Base-by-base conservation (phyloP, 2,329 filamentous ascomycete species). In the Aspergillus clavatus region DNA sequence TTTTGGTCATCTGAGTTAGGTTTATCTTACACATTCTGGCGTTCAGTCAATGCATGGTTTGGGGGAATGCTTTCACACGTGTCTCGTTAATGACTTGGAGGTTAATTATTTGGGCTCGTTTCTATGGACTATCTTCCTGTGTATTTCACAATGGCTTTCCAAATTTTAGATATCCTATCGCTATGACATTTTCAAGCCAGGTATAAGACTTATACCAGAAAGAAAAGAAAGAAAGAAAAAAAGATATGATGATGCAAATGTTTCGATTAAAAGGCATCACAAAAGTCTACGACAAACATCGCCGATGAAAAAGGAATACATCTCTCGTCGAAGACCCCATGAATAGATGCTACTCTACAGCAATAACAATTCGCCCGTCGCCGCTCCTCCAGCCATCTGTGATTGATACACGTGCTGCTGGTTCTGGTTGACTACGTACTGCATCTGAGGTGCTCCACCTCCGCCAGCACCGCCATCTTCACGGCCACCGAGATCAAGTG, bases 351-450 rank as follows among this genome's bases (percentile, higher is more conserved):
- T 22, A 29, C 14, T 33, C 49, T 72, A 86, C 60, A 86, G 71
- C 63, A 83, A 73, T 60, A 90, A 70, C 66, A 90, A 71, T 71
- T 90, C 86, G 6, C 83, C 84, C 54, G 87, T 87, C 53, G 76
- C 79, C 7, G 77, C 79, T 19, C 75, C 76, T 38, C 80, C 83
- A 53, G 80, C 80, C 10, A 79, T 78, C 19, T 81, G 78, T 10
- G 83, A 83, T 63, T 87, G 83, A 61, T 89, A 83, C 28, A 84
- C 80, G 51, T 87, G 82, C 67, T 94, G 81, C 47, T 83, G 83
- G 58, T 88, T 87, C 60, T 91, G 88, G 65, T 85, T 94, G 38
- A 94, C 89, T 40, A 94, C 83, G 57, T 77, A 80, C 53, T 74
- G 73, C 41, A 68, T 69, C 51, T 71, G 68, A 7, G 59, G 61